These are phyloP conservation scores for Porogramme epimiltina DNA, from an alignment of 1,284 basidiomycete genomes.

Conservation along the genomic window DNA sequence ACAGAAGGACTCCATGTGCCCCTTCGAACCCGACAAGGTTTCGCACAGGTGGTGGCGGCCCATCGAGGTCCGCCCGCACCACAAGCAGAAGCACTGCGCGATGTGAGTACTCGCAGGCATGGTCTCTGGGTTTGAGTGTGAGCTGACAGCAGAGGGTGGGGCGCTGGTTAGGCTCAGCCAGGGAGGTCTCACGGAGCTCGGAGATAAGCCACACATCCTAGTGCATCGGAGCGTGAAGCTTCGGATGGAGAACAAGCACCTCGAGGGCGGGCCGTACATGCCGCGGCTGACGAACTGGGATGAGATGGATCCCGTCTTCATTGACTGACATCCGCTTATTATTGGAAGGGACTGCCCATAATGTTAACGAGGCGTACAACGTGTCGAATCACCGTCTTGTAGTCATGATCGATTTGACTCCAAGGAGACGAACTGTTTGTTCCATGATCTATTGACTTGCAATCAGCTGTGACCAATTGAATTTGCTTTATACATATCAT, in stretches of 20 bases:
- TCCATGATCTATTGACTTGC: no score
- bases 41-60: slow-evolving; percentile 52
- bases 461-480: no score
- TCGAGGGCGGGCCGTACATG: slow-evolving; percentile 41
- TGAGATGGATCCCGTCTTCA: slow-evolving; percentile 29
- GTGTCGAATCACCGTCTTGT: no score
- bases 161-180: slow-evolving; percentile 55
- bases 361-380: no score
- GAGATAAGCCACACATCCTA: slow-evolving; percentile 37
- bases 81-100: slow-evolving; percentile 39
- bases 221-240: slow-evolving; percentile 56
- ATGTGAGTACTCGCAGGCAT: slow-evolving; percentile 34
- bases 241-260: slow-evolving; percentile 42
- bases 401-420: no score
- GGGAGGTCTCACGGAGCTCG: slow-evolving; percentile 49
- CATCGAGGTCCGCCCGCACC: slow-evolving; percentile 43
- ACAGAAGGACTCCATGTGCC: slow-evolving; percentile 49
- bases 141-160: no score
- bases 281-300: slow-evolving; percentile 44
- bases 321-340: slow-evolving; percentile 14
- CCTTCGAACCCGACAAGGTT: slow-evolving; percentile 59
- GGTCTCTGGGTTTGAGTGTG: no score
- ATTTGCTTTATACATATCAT: no score
- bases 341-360: no score
- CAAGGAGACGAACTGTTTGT: no score